Evolutionary conservation across 1,139 yeast genomes (phyloP), one percentile per base, ranked within the genome.

Genomic region (Blastobotrys apis): DNA sequence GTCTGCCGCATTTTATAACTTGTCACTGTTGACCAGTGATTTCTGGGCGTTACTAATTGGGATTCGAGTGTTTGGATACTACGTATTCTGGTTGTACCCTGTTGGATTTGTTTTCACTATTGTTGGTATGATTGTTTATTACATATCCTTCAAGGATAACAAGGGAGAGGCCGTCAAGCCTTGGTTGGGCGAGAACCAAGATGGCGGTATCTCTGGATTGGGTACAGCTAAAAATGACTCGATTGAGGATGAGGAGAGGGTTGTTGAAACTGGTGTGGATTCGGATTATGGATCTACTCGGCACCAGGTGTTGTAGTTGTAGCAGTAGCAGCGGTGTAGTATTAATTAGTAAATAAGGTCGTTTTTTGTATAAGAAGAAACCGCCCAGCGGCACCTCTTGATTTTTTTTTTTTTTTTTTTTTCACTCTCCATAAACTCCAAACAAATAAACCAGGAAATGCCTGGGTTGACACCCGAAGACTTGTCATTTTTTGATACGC

Each of bases 41-140:
- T 70, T 70, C 57, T 70, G 75, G 74, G 66, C 72, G 6, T 50
- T 70, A 49, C 49, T 70, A 17, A 65, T 71, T 33, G 74, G 74
- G 13, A 58, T 67, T 41, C 55, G 63, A 45, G 71, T 70, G 10
- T 70, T 70, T 55, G 70, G 71, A 16, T 70, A 71, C 57, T 57
- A 58, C 30, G 72, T 70, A 1, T 69, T 51, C 58, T 70, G 74
- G 74, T 60, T 70, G 21, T 70, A 70, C 51, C 74, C 74, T 5
- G 67, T 70, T 25, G 74, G 74, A 1, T 70, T 70, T 46, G 72
- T 68, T 19, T 61, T 65, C 45, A 67, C 71, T 4, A 61, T 70
- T 16, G 39, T 65, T 9, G 75, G 74, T 16, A 65, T 69, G 57
- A 51, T 68, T 15, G 49, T 67, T 43, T 70, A 70, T 59, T 64